These are phyloP conservation scores for Aspergillus bridgeri DNA, from an alignment of 495 filamentous ascomycete species.

Conservation along the genomic window DNA sequence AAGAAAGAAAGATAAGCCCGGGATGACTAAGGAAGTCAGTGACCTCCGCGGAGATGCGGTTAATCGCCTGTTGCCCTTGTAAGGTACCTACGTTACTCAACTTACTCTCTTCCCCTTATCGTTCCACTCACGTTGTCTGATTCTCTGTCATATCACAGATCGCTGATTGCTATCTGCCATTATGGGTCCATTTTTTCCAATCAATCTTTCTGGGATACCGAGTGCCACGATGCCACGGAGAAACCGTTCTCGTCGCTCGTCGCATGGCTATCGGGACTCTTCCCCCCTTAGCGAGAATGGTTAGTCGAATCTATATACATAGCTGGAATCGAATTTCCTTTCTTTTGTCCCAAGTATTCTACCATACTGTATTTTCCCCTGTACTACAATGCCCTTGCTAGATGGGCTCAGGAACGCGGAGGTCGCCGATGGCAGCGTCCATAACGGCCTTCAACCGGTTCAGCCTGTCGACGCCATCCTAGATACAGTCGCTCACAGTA, in stretches of 20 bases:
- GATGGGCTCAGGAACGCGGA: conserved; percentile 31
- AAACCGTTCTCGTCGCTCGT: neutral
- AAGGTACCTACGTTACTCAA: too few relatives aligned
- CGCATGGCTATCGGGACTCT: neutral
- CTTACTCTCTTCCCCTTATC: neutral
- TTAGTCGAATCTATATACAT: neutral
- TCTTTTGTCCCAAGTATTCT: neutral
- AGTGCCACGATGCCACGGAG: neutral
- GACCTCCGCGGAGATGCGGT: neutral
- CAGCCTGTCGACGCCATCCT: conserved; percentile 4
- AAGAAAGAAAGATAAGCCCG: neutral
- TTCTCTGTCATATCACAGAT: neutral
- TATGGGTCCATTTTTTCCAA: neutral
- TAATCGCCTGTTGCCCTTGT: too few relatives aligned
- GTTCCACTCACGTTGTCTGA: neutral
- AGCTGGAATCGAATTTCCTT: neutral
- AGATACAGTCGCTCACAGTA: neutral
- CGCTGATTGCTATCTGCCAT: neutral
- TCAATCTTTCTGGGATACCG: neutral
- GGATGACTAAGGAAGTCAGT: neutral
- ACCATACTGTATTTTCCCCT: neutral
- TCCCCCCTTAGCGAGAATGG: neutral
- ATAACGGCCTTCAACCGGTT: conserved; percentile 1
- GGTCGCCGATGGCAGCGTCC: conserved; percentile 24
- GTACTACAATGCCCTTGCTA: conserved; percentile 32